Percentiles rank a stretch among this genome's conserved stretches.
phyloP scores from a whole-genome alignment of 192 early-diverging fungal genomes.

The Gamsiella multidivaricata region DNA sequence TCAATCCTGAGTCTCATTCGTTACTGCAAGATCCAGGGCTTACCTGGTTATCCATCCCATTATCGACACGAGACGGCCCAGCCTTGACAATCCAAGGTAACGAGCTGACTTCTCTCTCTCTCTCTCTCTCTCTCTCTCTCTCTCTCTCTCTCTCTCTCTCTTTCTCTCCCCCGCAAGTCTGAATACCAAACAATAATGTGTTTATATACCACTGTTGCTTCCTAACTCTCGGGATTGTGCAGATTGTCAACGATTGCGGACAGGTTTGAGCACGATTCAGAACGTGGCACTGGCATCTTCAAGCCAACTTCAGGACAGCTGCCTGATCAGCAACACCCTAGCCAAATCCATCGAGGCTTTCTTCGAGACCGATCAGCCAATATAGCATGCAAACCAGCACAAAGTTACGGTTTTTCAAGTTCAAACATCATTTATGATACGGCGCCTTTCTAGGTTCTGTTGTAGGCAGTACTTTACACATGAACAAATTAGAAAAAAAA shows the following conservation, averaged over 20 bases:
- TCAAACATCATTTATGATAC: too few species aligned
- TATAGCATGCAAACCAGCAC: not conserved
- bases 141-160: too few species aligned
- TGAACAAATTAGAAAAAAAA: not conserved
- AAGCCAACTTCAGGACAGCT: not conserved
- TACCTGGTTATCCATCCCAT: not conserved
- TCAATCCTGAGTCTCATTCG: too few species aligned
- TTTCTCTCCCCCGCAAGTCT: too few species aligned
- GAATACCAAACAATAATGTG: too few species aligned
- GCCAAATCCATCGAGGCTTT: slow-evolving; percentile 6
- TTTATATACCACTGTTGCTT: too few species aligned
- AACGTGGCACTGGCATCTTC: slow-evolving; percentile 11
- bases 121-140: too few species aligned
- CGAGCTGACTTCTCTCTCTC: too few species aligned
- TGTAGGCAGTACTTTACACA: too few species aligned
- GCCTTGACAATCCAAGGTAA: not conserved
- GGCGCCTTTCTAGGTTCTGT: too few species aligned
- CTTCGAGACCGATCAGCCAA: slow-evolving; percentile 21
- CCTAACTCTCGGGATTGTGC: too few species aligned
- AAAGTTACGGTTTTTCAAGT: too few species aligned
- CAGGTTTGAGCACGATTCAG: slow-evolving; percentile 8
- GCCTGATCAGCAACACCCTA: not conserved
- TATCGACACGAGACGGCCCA: not conserved
- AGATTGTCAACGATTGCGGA: not conserved
- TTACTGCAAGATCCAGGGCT: not conserved